Conservation (phyloP, 345 rosid genomes). For the Nasturtium officinale region DNA sequence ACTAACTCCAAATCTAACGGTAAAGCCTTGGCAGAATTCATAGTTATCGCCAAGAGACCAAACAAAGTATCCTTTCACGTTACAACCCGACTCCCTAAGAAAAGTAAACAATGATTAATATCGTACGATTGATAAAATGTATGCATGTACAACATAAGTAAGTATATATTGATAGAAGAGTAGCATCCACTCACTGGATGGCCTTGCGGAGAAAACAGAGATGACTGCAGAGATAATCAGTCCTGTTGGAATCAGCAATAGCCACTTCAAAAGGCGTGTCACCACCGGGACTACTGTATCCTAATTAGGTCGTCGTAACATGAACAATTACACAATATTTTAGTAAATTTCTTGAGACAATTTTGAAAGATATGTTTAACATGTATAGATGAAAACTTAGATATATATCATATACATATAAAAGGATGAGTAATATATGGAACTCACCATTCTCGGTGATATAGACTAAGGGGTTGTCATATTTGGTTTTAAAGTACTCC, state of each 20-base stretch:
- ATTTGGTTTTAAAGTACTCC: slow-evolving; percentile 1
- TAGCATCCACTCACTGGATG: slow-evolving; percentile 24
- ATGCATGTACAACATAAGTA: too few relatives aligned
- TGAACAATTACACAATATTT: background rate
- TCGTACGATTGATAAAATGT: background rate
- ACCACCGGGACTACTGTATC: slow-evolving; percentile 4
- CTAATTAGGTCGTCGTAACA: slow-evolving; percentile 4
- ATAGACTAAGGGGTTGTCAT: slow-evolving; percentile 18
- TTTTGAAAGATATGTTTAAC: background rate
- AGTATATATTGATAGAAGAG: background rate
- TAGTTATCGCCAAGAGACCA: slow-evolving; percentile 37
- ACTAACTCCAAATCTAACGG: slow-evolving; percentile 29
- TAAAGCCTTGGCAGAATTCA: slow-evolving; percentile 28
- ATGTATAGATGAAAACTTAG: background rate
- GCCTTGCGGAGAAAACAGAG: slow-evolving; percentile 33
- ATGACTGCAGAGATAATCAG: slow-evolving; percentile 36
- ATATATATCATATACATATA: background rate
- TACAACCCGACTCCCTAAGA: background rate
- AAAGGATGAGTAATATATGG: too few relatives aligned
- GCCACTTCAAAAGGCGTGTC: background rate
- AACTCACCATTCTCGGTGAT: slow-evolving; percentile 35
- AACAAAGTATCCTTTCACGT: slow-evolving; percentile 30
- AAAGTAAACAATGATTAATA: background rate
- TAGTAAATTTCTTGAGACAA: background rate
- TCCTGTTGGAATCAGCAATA: slow-evolving; percentile 9